Base-by-base conservation (phyloP, 805 yeast species). In the Alloascoidea africana region DNA sequence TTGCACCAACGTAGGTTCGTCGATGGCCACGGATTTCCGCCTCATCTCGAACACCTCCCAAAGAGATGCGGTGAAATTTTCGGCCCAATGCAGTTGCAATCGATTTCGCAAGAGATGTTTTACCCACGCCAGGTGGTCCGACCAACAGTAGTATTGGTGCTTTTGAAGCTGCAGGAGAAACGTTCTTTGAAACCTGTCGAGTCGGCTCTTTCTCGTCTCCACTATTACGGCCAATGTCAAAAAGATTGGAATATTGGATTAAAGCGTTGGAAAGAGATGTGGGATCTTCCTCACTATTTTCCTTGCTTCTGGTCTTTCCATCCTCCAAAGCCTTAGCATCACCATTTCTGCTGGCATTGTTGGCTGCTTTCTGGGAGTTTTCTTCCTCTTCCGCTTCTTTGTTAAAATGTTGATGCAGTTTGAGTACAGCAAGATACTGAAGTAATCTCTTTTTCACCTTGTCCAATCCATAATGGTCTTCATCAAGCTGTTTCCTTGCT, bases 91-190 rank as follows among this genome's bases (percentile, higher is more conserved):
- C 73, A 6, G 64, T 58, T 1, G 95, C 94, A 36, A 85, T 72
- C 0, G 93, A 80, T 49, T 75, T 74, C 3, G 94, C 94, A 40
- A 85, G 62, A 1, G 91, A 78, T 0, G 96, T 85, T 54, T 85
- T 85, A 18, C 96, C 96, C 11, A 84, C 91, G 27, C 96, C 96
- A 0, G 95, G 96, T 6, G 95, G 95, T 0, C 95, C 96, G 4
- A 83, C 84, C 40, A 85, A 65, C 55, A 85, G 63, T 33, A 85
- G 55, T 34, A 85, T 84, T 4, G 95, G 95, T 1, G 93, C 70
- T 49, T 62, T 23, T 23, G 30, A 23, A 8, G 8, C n/a, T 8
- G 30, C 8, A 8, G 30, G 30, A 8, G 8, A 8, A 8, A 18
- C 16, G 15, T 16, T 16, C 36, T 17, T 32, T 14, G 38, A 8